Conservation (phyloP, 345 rosid species). For the Nephelium lappaceum region DNA sequence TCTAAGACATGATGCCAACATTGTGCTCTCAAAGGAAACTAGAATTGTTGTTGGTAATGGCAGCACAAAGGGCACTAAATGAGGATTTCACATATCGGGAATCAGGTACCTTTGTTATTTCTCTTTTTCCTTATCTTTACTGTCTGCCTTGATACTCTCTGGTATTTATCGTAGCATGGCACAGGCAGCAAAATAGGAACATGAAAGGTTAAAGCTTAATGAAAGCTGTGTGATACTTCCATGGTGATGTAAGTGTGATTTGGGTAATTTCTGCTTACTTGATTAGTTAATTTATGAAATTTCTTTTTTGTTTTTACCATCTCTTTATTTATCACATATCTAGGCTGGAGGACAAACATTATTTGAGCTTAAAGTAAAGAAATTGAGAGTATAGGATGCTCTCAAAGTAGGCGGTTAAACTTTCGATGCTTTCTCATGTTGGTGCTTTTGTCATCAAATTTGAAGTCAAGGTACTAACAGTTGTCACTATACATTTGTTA, state of each 20-base stretch:
- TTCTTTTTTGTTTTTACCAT: too few relatives aligned
- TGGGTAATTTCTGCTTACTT: not conserved
- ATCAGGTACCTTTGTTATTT: not conserved
- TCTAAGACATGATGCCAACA: constrained; percentile 36
- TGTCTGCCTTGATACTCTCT: not conserved
- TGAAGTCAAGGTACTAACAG: too few relatives aligned
- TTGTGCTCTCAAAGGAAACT: constrained; percentile 35
- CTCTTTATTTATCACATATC: too few relatives aligned
- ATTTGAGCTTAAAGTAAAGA: too few relatives aligned
- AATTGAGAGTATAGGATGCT: too few relatives aligned
- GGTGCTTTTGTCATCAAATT: too few relatives aligned
- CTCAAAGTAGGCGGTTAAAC: too few relatives aligned
- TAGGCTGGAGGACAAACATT: too few relatives aligned
- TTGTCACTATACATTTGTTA: too few relatives aligned
- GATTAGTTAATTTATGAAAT: not conserved
- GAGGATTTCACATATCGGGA: constrained; percentile 25
- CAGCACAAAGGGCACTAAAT: constrained; percentile 39
- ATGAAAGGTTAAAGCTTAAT: constrained; percentile 27
- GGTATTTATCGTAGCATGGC: not conserved
- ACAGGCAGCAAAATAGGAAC: constrained; percentile 39
- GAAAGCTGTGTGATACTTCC: not conserved
- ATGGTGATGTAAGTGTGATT: not conserved
- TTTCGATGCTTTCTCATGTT: too few relatives aligned
- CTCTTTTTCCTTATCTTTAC: not conserved
- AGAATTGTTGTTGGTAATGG: constrained; percentile 40